Evolutionary conservation across 2,329 filamentous ascomycete genomes (phyloP), one percentile per base, ranked within the genome.

Genomic region (Fusarium sp.): DNA sequence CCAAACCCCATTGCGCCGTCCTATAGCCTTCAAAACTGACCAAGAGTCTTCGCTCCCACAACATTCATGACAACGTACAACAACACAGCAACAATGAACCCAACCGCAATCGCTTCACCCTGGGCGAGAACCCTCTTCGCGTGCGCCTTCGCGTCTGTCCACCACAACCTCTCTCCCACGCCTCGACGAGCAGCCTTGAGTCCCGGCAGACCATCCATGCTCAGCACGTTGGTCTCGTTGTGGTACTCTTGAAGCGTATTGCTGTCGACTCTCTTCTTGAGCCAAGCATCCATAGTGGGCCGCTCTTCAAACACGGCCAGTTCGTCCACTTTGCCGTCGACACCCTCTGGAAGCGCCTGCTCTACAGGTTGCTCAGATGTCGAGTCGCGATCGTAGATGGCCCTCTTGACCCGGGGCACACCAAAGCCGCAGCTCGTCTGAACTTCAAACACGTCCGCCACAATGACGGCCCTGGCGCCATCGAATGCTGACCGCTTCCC

Each of bases 361-460:
- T 79, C 74, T 10, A 77, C 47, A 29, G 73, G 42, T 47, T 76
- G 66, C 36, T 73, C 77, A 6, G 68, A 59, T 29, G 73, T 63
- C 31, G 77, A 72, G 2, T 75, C 79, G 11, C 77, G 71, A 9
- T 77, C 78, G 66, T 87, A 85, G 9, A 85, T 73, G 31, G 74
- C 82, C 77, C 77, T 85, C 76, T 75, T 84, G 40, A 91, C 81
- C 33, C 86, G 82, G 2, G 91, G 91, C 9, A 93, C 90, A 27
- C 88, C 90, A 74, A 87, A 93, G 8, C 92, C 91, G 77, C 91
- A 94, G 60, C 88, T 90, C 11, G 90, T 92, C 85, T 93, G 91
- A 5, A 91, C 88, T 82, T 92, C 89, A 79, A 88, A 91, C 20
- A 94, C 85, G 74, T 91, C 85, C 64, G 91, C 82, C 38, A 90